phyloP scores from a whole-genome alignment of 768 basidiomycete genomes.

The Naganishia onofrii region DNA sequence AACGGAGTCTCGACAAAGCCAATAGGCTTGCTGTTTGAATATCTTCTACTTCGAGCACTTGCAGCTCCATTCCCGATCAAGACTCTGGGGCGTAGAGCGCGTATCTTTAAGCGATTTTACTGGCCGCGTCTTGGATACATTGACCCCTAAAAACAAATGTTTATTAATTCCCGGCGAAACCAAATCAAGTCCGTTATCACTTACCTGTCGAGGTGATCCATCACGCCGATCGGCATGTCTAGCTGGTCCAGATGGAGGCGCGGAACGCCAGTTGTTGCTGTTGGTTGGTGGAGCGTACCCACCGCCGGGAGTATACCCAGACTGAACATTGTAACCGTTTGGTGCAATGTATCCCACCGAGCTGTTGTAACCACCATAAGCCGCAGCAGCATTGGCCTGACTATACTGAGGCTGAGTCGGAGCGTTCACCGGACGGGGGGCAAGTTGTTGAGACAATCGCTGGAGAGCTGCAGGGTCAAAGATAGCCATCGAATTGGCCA shows the following conservation, averaged over 20 bases:
- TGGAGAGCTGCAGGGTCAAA: not conserved
- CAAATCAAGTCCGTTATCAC: not conserved
- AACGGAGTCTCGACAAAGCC: not conserved
- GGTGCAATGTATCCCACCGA: not conserved
- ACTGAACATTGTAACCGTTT: not conserved
- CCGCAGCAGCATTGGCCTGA: not conserved
- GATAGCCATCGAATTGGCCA: not conserved
- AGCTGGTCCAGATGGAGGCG: not conserved
- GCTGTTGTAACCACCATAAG: slow-evolving; percentile 1
- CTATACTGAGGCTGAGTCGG: not conserved
- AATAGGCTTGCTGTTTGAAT: too few relatives aligned
- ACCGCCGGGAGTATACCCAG: not conserved
- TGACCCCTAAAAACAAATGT: not conserved
- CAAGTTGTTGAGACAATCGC: not conserved
- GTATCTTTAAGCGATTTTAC: too few relatives aligned
- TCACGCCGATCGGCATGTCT: slow-evolving; percentile 3
- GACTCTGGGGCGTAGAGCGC: too few relatives aligned
- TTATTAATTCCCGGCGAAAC: not conserved
- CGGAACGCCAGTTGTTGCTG: not conserved
- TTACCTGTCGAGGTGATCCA: not conserved
- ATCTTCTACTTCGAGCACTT: too few relatives aligned
- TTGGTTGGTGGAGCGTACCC: not conserved
- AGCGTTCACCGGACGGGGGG: not conserved
- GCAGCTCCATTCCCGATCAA: too few relatives aligned
- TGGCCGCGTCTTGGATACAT: not conserved